Percentiles rank a stretch among this genome's conserved stretches.
Evolutionary conservation across 2,329 filamentous ascomycete genomes (phyloP).

Genomic region (Phyllachora maydis): DNA sequence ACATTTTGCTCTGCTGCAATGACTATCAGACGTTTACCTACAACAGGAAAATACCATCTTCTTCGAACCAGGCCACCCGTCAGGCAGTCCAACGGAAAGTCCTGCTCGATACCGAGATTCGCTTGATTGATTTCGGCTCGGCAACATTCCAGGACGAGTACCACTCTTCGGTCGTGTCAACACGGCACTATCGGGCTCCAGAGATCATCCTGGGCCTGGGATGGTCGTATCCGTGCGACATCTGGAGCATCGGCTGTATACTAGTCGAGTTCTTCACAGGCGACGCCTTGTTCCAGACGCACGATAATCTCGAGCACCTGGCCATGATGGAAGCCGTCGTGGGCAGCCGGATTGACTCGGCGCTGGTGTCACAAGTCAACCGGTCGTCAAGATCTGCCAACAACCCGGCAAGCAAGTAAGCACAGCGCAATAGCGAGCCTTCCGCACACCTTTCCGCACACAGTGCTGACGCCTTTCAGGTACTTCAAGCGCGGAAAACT

Average conservation of each 20-base stretch:
- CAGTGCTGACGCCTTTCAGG: conserved; percentile 13
- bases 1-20: conserved; percentile 45
- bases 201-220: conserved; percentile 52
- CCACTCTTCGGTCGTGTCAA: conserved; percentile 51
- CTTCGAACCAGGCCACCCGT: conserved; percentile 35
- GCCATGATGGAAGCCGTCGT: conserved; percentile 60
- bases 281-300: conserved; percentile 51
- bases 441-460: conserved; percentile 9
- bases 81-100: conserved; percentile 44
- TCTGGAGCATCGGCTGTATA: conserved; percentile 57
- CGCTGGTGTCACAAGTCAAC: conserved; percentile 35
- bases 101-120: conserved; percentile 46
- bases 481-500: conserved; percentile 47
- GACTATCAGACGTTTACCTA: conserved; percentile 52
- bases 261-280: conserved; percentile 54
- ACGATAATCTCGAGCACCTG: conserved; percentile 51
- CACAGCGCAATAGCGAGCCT: no score
- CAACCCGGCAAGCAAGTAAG: conserved; percentile 43
- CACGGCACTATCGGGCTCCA: conserved; percentile 47
- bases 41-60: conserved; percentile 48
- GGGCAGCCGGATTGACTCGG: conserved; percentile 32
- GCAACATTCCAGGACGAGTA: conserved; percentile 57
- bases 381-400: conserved; percentile 34
- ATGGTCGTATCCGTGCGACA: conserved; percentile 53
- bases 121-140: conserved; percentile 51